phyloP scores from a whole-genome alignment of 208 protist species.

The Leishmania guyanensis region DNA sequence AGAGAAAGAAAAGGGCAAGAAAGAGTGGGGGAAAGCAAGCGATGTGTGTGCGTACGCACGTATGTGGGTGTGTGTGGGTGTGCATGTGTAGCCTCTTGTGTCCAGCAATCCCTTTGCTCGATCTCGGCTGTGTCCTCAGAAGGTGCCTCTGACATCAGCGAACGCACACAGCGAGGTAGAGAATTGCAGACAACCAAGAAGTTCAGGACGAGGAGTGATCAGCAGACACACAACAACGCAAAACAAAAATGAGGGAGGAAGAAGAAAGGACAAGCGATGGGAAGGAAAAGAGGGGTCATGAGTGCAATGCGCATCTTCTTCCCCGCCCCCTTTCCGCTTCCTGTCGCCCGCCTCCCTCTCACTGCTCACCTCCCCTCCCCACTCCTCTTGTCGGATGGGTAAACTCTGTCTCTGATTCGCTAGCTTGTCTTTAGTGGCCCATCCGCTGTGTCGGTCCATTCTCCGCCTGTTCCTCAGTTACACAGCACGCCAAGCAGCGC shows the following conservation, averaged over 20 bases:
- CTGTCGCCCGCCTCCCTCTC: neutral
- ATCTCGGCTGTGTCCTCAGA: neutral
- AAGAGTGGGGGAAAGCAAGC: constrained; percentile 6
- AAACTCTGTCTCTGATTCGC: neutral
- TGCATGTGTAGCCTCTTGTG: neutral
- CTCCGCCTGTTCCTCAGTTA: constrained; percentile 35
- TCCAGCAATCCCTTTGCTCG: neutral
- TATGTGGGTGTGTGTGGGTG: neutral
- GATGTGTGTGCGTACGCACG: neutral
- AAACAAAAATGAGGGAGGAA: constrained; percentile 3
- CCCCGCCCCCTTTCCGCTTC: neutral
- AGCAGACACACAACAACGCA: neutral
- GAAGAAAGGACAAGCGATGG: neutral
- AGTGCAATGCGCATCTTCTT: neutral
- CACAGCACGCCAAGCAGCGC: constrained; percentile 86
- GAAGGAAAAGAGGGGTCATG: neutral
- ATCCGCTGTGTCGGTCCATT: neutral
- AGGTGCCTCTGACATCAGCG: neutral
- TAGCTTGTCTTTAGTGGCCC: neutral
- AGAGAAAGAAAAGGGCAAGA: neutral
- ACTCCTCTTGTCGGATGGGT: neutral
- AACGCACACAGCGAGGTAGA: neutral
- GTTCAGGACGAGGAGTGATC: neutral
- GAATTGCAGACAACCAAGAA: neutral
- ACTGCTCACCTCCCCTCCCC: constrained; percentile 3